Percentiles rank a stretch among this genome's conserved stretches.
These are phyloP conservation scores for Tuber umbilicatum DNA, from an alignment of 495 filamentous ascomycete genomes.

Conservation along the genomic window DNA sequence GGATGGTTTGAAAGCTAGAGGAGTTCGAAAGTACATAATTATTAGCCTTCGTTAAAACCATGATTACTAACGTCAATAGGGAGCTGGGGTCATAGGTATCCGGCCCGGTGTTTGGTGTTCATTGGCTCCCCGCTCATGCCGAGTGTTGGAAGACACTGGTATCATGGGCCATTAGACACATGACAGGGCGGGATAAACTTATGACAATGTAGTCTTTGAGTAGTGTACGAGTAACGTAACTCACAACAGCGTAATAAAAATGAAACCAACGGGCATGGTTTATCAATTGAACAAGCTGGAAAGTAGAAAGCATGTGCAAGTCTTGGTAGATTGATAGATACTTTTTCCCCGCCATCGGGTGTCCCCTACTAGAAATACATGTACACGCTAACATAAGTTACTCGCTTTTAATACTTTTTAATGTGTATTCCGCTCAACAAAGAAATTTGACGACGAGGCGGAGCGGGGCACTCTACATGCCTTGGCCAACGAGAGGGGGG, in stretches of 20 bases:
- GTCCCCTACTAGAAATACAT: neutral
- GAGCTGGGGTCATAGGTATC: neutral
- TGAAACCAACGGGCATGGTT: neutral
- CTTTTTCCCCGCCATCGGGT: neutral
- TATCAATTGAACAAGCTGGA: neutral
- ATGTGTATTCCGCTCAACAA: neutral
- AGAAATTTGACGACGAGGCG: neutral
- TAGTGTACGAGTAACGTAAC: neutral
- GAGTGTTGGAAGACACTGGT: neutral
- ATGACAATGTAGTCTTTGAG: neutral
- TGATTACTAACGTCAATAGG: neutral
- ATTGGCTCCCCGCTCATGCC: neutral
- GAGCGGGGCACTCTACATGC: neutral
- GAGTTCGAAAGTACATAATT: constrained; percentile 28
- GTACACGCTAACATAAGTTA: neutral
- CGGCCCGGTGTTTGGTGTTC: neutral
- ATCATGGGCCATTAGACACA: neutral
- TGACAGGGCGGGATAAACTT: neutral
- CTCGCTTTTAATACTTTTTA: neutral
- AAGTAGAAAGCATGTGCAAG: neutral
- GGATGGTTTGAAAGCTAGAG: constrained; percentile 31
- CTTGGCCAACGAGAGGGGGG: neutral
- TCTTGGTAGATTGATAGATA: neutral
- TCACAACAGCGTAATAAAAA: neutral
- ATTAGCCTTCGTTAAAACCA: neutral